These are phyloP conservation scores for Leishmania turanica DNA, from an alignment of 208 protist genomes.

Conservation along the genomic window DNA sequence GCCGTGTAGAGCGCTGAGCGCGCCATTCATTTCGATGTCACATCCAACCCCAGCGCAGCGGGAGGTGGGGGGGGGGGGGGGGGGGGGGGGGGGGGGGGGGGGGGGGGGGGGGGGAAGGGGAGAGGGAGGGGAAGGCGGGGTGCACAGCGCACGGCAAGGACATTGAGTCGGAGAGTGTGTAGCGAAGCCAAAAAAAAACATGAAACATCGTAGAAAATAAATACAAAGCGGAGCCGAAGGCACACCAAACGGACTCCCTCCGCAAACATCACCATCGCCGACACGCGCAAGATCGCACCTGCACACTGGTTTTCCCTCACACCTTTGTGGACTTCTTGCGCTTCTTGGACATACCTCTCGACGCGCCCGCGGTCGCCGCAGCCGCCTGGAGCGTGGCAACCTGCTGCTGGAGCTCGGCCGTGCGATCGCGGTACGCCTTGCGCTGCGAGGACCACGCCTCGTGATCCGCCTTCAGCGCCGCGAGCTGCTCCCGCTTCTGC, in stretches of 20 bases:
- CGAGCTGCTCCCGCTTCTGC: conserved; percentile 44
- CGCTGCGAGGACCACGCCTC: conserved; percentile 64
- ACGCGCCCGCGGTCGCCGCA: neutral
- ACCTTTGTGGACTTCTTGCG: conserved; percentile 17
- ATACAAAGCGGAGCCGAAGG: neutral
- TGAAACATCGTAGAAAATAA: neutral
- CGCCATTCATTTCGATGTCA: neutral
- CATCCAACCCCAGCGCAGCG: neutral
- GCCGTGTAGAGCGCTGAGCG: neutral
- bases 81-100: too few relatives aligned
- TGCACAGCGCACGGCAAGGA: neutral
- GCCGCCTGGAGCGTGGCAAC: conserved; percentile 55
- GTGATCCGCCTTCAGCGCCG: conserved; percentile 54
- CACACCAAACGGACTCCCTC: neutral
- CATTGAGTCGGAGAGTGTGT: too few relatives aligned
- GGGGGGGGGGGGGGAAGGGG: too few relatives aligned
- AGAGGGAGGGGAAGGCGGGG: too few relatives aligned
- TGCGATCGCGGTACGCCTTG: conserved; percentile 56
- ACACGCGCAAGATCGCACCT: neutral
- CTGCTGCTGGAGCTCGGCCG: conserved; percentile 39
- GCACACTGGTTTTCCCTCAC: neutral
- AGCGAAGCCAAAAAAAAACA: neutral
- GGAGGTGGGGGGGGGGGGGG: too few relatives aligned
- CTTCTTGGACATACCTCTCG: conserved; percentile 20
- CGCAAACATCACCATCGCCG: neutral